A percentile compares a stretch with the other conserved stretches of the same genome.
Conservation (phyloP, 108 stramenopile genomes). For the Nitzschia sp. region DNA sequence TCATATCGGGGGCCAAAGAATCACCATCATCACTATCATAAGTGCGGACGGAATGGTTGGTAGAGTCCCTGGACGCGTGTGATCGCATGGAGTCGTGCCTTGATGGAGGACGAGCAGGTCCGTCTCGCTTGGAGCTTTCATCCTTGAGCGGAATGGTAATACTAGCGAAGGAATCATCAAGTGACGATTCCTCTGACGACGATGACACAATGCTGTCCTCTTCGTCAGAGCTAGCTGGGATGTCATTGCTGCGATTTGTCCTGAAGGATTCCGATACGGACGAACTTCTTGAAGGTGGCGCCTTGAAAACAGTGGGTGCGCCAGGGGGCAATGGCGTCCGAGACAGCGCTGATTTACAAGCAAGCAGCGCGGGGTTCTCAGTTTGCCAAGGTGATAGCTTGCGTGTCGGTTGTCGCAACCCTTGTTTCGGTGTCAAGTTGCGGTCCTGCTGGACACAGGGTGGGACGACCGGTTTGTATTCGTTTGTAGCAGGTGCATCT, state of each 20-base stretch:
- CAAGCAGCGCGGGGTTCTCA: neutral
- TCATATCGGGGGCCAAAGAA: conserved; percentile 32
- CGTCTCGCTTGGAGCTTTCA: neutral
- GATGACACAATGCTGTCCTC: neutral
- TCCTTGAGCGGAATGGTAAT: conserved; percentile 7
- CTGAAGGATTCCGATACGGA: neutral
- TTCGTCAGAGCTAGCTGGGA: conserved; percentile 4
- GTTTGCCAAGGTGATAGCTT: conserved; percentile 4
- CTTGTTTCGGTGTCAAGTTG: too few species aligned
- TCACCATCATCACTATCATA: conserved; percentile 12
- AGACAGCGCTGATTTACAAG: neutral
- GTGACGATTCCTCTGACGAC: conserved; percentile 9
- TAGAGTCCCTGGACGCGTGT: conserved; percentile 1
- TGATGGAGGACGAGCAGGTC: neutral
- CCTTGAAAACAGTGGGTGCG: neutral
- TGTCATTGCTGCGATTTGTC: neutral
- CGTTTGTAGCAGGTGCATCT: too few species aligned
- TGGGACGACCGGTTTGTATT: too few species aligned
- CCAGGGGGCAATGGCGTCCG: neutral
- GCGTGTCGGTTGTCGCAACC: neutral
- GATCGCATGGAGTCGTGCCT: neutral
- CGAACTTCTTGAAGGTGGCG: neutral
- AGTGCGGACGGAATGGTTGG: conserved; percentile 3
- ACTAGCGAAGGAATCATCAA: conserved; percentile 2
- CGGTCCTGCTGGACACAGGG: too few species aligned